Conservation (phyloP, 2,329 filamentous ascomycete species). For the Didymella keratinophila region DNA sequence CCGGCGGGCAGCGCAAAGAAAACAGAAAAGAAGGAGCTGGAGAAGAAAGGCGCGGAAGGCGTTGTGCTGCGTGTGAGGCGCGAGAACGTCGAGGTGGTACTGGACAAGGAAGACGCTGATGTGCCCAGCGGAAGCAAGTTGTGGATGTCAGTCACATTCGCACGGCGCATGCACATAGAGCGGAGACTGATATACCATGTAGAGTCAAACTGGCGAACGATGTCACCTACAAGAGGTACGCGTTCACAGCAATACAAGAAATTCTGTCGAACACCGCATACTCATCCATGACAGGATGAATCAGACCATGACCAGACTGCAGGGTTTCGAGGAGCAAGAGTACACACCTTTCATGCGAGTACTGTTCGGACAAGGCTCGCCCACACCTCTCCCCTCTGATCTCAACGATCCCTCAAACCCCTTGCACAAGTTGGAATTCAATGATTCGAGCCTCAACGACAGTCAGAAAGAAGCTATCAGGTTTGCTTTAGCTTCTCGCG, state of each 20-base stretch:
- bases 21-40: conserved; percentile 73
- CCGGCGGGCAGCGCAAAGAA: conserved; percentile 74
- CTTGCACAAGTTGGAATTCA: conserved; percentile 59
- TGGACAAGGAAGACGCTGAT: conserved; percentile 70
- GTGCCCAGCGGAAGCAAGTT: conserved; percentile 63
- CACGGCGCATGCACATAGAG: background rate
- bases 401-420: conserved; percentile 51
- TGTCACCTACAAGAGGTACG: conserved; percentile 68
- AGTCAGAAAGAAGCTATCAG: conserved; percentile 70
- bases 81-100: conserved; percentile 68
- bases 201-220: conserved; percentile 73
- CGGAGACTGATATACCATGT: conserved; percentile 45
- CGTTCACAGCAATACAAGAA: conserved; percentile 24
- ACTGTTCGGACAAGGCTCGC: conserved; percentile 66
- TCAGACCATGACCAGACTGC: conserved; percentile 68
- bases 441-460: conserved; percentile 65
- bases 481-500: conserved; percentile 83
- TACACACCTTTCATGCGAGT: conserved; percentile 67
- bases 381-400: conserved; percentile 59
- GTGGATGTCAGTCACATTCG: conserved; percentile 64
- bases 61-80: conserved; percentile 73
- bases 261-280: conserved; percentile 1
- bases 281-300: conserved; percentile 60
- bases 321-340: conserved; percentile 63
- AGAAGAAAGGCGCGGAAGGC: conserved; percentile 72